phyloP scores from a whole-genome alignment of 2,329 filamentous ascomycete species.

The Metarhizium album region DNA sequence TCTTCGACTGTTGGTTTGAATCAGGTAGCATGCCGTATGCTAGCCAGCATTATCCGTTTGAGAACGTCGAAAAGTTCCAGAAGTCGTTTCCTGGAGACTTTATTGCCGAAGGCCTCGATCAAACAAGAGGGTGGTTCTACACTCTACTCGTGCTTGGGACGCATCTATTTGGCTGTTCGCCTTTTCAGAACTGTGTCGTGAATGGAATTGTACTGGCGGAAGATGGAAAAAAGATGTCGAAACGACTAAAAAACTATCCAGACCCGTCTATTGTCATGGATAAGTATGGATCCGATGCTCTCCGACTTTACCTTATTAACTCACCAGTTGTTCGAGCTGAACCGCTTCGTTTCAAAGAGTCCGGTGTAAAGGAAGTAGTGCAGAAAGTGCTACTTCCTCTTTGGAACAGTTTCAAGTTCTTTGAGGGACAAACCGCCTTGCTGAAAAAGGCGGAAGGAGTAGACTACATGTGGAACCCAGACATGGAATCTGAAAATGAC shows the following conservation, averaged over 20 bases:
- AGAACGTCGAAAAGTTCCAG: conserved; percentile 72
- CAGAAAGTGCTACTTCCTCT: conserved; percentile 81
- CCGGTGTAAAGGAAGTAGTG: conserved; percentile 89
- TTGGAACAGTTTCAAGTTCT: conserved; percentile 98
- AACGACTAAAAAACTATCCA: conserved; percentile 91
- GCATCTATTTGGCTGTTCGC: conserved; percentile 72
- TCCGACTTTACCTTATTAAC: conserved; percentile 93
- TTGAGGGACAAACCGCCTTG: conserved; percentile 75
- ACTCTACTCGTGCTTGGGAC: conserved; percentile 81
- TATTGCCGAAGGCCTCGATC: conserved; percentile 86
- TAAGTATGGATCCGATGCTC: conserved; percentile 82
- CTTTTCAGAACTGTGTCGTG: conserved; percentile 94
- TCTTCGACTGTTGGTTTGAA: conserved; percentile 97
- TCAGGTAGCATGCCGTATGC: conserved; percentile 94
- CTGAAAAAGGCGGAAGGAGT: conserved; percentile 75
- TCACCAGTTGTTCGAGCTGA: conserved; percentile 90
- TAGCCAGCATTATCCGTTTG: conserved; percentile 83
- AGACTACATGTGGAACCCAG: conserved; percentile 69
- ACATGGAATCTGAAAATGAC: conserved; percentile 61
- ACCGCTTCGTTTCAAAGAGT: conserved; percentile 81
- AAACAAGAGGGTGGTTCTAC: conserved; percentile 96
- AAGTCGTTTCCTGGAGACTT: conserved; percentile 83
- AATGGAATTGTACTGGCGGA: conserved; percentile 91
- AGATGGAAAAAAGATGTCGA: conserved; percentile 98
- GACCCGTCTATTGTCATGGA: conserved; percentile 75